Conservation (phyloP, 2,329 filamentous ascomycete genomes). For the Alternaria infectoria region DNA sequence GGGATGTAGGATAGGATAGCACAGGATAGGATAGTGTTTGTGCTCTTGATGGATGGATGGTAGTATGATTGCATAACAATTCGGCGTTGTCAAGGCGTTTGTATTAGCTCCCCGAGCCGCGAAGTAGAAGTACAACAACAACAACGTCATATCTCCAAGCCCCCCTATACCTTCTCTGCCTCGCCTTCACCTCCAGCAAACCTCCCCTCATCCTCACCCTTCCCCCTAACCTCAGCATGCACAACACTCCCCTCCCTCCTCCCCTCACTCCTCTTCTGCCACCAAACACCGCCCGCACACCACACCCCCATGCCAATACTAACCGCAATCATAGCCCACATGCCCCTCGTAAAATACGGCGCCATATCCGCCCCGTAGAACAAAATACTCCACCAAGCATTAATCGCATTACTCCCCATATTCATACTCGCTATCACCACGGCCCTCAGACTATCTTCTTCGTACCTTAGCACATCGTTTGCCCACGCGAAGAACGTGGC, state of each 20-base stretch:
- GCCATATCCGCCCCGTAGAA: slow-evolving; percentile 73
- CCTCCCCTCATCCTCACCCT: background rate
- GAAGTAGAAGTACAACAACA: background rate
- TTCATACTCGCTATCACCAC: slow-evolving; percentile 77
- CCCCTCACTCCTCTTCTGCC: slow-evolving; percentile 51
- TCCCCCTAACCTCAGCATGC: background rate
- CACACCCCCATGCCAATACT: slow-evolving; percentile 66
- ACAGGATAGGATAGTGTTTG: background rate
- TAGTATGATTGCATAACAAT: background rate
- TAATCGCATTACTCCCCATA: slow-evolving; percentile 63
- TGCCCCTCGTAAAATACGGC: slow-evolving; percentile 71
- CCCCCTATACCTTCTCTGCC: background rate
- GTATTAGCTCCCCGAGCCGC: background rate
- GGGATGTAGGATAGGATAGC: background rate
- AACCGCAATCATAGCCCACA: slow-evolving; percentile 75
- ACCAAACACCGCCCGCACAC: slow-evolving; percentile 61
- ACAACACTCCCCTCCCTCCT: slow-evolving; percentile 26
- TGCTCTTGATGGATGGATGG: background rate
- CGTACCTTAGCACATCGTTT: slow-evolving; percentile 70
- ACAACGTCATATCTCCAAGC: background rate
- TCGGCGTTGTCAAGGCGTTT: slow-evolving; percentile 2
- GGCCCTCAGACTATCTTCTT: slow-evolving; percentile 67
- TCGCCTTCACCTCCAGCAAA: background rate
- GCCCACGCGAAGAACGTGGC: slow-evolving; percentile 79
- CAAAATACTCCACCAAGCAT: slow-evolving; percentile 75